Percentiles rank a stretch among this genome's conserved stretches.
Conservation (phyloP, 1,139 yeast genomes). For the Kurtzmaniella quercitrusa region DNA sequence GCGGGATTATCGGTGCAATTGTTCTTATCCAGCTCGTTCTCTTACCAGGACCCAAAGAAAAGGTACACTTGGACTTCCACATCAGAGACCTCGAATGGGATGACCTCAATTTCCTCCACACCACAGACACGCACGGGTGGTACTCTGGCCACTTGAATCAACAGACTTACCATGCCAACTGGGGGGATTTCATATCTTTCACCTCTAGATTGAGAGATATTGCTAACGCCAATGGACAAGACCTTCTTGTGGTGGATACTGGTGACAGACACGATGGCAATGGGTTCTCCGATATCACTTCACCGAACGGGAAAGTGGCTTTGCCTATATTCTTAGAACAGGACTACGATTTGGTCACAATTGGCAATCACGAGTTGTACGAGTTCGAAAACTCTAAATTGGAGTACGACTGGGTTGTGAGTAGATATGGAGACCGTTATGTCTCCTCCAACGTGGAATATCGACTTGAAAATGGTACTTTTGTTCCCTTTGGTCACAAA, state of each 20-base stretch:
- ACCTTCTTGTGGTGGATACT: slow-evolving; percentile 72
- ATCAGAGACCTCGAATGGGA: slow-evolving; percentile 57
- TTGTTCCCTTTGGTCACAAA: slow-evolving; percentile 65
- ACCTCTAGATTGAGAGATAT: slow-evolving; percentile 41
- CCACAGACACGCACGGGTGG: slow-evolving; percentile 98
- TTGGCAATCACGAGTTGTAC: slow-evolving; percentile 93
- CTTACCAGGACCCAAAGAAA: slow-evolving; percentile 5
- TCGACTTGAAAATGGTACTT: slow-evolving; percentile 39
- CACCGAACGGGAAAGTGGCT: slow-evolving; percentile 63
- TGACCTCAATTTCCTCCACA: slow-evolving; percentile 76
- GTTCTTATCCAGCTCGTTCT: slow-evolving; percentile 5
- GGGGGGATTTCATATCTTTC: slow-evolving; percentile 90
- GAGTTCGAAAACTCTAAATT: slow-evolving; percentile 58
- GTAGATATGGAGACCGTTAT: slow-evolving; percentile 60
- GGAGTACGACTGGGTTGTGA: slow-evolving; percentile 60
- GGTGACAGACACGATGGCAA: slow-evolving; percentile 97
- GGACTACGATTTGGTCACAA: slow-evolving; percentile 74
- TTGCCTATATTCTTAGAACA: slow-evolving; percentile 59
- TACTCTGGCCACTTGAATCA: slow-evolving; percentile 82
- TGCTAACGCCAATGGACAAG: slow-evolving; percentile 48
- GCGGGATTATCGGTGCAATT: slow-evolving; percentile 6
- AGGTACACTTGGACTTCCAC: slow-evolving; percentile 1
- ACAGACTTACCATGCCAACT: slow-evolving; percentile 70
- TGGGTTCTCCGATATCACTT: slow-evolving; percentile 77
- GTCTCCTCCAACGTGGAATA: slow-evolving; percentile 82